These are phyloP conservation scores for Seminavis robusta DNA, from an alignment of 108 stramenopile genomes.

Conservation along the genomic window DNA sequence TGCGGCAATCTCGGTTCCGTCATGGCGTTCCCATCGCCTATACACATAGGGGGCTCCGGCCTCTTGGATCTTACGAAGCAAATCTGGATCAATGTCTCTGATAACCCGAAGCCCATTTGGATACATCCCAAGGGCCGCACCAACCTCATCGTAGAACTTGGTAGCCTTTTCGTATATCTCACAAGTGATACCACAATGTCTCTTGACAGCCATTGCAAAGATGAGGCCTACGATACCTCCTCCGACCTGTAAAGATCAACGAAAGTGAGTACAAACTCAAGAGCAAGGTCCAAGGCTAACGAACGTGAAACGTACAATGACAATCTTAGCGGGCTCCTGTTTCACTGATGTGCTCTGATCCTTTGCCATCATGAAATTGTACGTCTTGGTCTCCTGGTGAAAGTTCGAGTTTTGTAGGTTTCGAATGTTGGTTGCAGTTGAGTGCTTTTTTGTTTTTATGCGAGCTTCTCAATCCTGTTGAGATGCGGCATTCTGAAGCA, in stretches of 20 bases:
- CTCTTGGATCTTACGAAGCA: slow-evolving; percentile 30
- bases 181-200: slow-evolving; percentile 12
- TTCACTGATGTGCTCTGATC: too few species aligned
- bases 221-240: slow-evolving; percentile 31
- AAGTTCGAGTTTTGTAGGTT: too few species aligned
- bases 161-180: slow-evolving; percentile 32
- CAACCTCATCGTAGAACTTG: slow-evolving; percentile 40
- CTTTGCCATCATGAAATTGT: too few species aligned
- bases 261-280: too few species aligned
- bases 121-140: slow-evolving; percentile 66
- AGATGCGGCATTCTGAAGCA: too few species aligned
- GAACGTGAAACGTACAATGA: too few species aligned
- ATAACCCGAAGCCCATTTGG: slow-evolving; percentile 66
- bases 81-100: slow-evolving; percentile 34
- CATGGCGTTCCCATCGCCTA: slow-evolving; percentile 57
- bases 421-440: too few species aligned
- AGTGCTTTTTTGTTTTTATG: too few species aligned
- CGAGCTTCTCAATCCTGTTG: too few species aligned
- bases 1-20: slow-evolving; percentile 44
- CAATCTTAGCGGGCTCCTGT: too few species aligned
- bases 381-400: too few species aligned
- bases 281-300: too few species aligned
- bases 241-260: slow-evolving; percentile 20
- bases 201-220: slow-evolving; percentile 21
- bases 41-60: slow-evolving; percentile 60